Conservation (phyloP, 2,329 filamentous ascomycete genomes). For the Fusarium foetens region DNA sequence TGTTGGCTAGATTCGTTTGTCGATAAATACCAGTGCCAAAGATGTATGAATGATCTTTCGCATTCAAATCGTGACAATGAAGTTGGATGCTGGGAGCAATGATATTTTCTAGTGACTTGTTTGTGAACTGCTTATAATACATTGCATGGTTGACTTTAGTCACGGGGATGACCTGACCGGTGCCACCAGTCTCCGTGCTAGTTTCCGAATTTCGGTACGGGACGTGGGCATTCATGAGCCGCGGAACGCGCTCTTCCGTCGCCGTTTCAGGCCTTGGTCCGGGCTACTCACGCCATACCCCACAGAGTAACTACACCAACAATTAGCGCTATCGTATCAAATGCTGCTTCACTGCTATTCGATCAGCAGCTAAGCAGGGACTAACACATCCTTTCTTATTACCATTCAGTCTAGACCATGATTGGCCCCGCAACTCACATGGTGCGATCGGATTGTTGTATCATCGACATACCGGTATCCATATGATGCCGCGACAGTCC, state of each 20-base stretch:
- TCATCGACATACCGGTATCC: too few species aligned
- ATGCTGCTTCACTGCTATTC: background rate
- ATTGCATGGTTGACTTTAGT: background rate
- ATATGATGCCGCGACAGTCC: too few species aligned
- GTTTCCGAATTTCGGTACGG: background rate
- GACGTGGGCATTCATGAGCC: background rate
- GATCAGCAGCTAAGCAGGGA: too few species aligned
- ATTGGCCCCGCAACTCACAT: too few species aligned
- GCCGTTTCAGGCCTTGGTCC: background rate
- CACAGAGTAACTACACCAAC: background rate
- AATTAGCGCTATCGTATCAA: background rate
- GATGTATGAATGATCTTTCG: too few species aligned
- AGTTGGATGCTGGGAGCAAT: accelerated
- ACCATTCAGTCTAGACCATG: too few species aligned
- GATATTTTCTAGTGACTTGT: background rate
- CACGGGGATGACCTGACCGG: background rate
- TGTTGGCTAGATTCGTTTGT: background rate
- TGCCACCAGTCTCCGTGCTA: background rate
- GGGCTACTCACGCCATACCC: background rate
- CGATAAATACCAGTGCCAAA: accelerated
- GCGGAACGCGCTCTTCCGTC: background rate
- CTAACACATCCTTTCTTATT: too few species aligned
- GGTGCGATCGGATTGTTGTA: too few species aligned
- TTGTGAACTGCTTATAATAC: background rate
- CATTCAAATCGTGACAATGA: accelerated